These are phyloP conservation scores for Sporisorium sorghi DNA, from an alignment of 1,284 basidiomycete genomes.

Conservation along the genomic window DNA sequence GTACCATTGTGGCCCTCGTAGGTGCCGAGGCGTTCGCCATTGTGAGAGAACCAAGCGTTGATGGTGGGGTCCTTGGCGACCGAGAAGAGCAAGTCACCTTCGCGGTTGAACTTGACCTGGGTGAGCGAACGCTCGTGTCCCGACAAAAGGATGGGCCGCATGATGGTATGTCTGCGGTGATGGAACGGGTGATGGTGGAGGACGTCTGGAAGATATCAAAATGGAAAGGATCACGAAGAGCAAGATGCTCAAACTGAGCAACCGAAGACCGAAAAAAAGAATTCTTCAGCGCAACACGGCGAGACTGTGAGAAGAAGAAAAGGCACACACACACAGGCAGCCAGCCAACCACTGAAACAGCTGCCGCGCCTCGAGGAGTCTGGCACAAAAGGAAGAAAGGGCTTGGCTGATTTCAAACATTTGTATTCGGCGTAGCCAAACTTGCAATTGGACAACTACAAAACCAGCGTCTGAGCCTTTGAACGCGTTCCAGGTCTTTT, in stretches of 20 bases:
- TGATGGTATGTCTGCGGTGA: conserved; percentile 18
- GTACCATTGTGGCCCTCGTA: conserved; percentile 96
- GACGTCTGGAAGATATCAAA: conserved; percentile 6
- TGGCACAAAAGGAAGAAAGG: neutral
- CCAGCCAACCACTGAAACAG: too few species aligned
- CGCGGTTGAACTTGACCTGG: conserved; percentile 80
- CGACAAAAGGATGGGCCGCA: conserved; percentile 69
- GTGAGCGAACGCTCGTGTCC: conserved; percentile 98
- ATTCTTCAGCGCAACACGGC: conserved; percentile 8
- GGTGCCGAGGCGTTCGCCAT: conserved; percentile 95
- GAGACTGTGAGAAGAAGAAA: neutral
- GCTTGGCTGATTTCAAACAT: neutral
- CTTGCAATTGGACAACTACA: too few species aligned
- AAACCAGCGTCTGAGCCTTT: neutral
- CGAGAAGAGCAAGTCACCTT: conserved; percentile 95
- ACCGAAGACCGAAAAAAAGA: conserved; percentile 19
- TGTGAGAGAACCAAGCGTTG: conserved; percentile 98
- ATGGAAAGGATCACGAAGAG: conserved; percentile 8
- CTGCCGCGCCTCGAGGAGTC: neutral
- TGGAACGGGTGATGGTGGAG: conserved; percentile 15
- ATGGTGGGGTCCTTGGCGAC: conserved; percentile 95
- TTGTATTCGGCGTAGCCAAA: conserved; percentile 2
- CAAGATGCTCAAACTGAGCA: conserved; percentile 3
- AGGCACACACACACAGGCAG: neutral
- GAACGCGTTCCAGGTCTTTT: neutral